Base-by-base conservation (phyloP, 2,329 filamentous ascomycete genomes). In the Diaporthe caulivora region DNA sequence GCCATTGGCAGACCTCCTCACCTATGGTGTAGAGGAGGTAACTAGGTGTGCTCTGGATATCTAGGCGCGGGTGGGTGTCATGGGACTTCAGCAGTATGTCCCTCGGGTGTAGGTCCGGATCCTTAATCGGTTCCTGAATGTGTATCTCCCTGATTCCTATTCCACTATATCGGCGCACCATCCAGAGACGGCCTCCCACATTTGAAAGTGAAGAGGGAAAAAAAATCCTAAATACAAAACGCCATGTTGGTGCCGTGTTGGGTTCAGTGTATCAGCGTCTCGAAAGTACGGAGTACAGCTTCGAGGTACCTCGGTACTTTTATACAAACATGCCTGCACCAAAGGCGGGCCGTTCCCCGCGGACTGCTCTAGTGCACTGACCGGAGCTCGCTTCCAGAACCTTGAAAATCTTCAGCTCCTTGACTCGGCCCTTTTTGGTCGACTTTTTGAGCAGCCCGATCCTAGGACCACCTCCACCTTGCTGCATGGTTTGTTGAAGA, bases 341-440 rank as follows among this genome's bases (percentile, higher is more conserved):
- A 13, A 51, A 5, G 62, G 62, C 62, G 62, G 62, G 44, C 62
- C 62, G 62, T 60, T 42, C 68, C 54, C 68, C 68, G 49, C 53
- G 49, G 42, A 42, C 65, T 31, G 37, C 34, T 55, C 29, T 58
- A 49, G 31, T 58, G 60, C 31, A 51, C 44, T 51, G 62, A 49
- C 60, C 13, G 60, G 42, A 51, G 60, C 60, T 65, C 18, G 18
- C 60, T 65, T 37, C 29, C 49, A 65, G 60, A 65, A 65, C 26
- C 21, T 37, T 26, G 62, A 58, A 55, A 65, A 58, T 60, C 53
- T 70, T 55, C 51, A 58, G 29, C 21, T 58, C 49, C 54, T 60
- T 57, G 40, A 58, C 40, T 54, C 49, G 44, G 62, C 57, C 3
- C 2, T 2, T 60, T 18, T 13, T 26, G 68, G 51, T 31, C 68